Conservation (phyloP, 352 stramenopile species). For the Pythium scleroteichum region DNA sequence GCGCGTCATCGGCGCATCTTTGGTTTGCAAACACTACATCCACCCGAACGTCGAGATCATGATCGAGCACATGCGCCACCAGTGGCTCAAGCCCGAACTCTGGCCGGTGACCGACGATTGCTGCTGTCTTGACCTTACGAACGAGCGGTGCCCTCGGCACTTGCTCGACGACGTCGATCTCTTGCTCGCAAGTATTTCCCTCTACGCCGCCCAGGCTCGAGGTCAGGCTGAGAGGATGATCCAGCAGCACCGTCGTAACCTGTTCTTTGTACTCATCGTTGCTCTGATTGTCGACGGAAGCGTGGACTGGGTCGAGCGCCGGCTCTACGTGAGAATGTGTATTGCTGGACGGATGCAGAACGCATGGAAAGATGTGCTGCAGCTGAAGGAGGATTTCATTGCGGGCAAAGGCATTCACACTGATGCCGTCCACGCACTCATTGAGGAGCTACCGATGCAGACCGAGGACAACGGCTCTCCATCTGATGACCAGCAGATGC, state of each 20-base stretch:
- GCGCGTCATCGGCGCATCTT: conserved; percentile 38
- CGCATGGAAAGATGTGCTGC: conserved; percentile 38
- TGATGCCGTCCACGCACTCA: conserved; percentile 35
- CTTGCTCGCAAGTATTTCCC: conserved; percentile 31
- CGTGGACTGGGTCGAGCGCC: conserved; percentile 46
- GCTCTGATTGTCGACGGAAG: conserved; percentile 44
- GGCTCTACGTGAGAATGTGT: conserved; percentile 45
- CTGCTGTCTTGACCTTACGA: conserved; percentile 25
- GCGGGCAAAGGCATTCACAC: conserved; percentile 38
- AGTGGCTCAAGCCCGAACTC: conserved; percentile 35
- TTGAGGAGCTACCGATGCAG: conserved; percentile 16
- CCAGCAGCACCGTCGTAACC: conserved; percentile 37
- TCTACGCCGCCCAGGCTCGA: conserved; percentile 1
- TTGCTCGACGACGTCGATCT: conserved; percentile 38
- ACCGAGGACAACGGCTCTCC: conserved; percentile 3
- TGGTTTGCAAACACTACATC: conserved; percentile 53
- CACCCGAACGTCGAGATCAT: conserved; percentile 65
- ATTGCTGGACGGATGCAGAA: conserved; percentile 39
- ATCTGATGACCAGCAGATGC: conserved; percentile 8
- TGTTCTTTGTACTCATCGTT: conserved; percentile 50
- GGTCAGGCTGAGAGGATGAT: conserved; percentile 1
- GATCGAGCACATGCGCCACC: conserved; percentile 43
- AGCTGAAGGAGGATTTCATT: conserved; percentile 44
- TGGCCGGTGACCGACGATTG: conserved; percentile 40
- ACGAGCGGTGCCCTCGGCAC: conserved; percentile 32